Conservation (phyloP, 2,329 filamentous ascomycete species). For the Lachnellula suecica region DNA sequence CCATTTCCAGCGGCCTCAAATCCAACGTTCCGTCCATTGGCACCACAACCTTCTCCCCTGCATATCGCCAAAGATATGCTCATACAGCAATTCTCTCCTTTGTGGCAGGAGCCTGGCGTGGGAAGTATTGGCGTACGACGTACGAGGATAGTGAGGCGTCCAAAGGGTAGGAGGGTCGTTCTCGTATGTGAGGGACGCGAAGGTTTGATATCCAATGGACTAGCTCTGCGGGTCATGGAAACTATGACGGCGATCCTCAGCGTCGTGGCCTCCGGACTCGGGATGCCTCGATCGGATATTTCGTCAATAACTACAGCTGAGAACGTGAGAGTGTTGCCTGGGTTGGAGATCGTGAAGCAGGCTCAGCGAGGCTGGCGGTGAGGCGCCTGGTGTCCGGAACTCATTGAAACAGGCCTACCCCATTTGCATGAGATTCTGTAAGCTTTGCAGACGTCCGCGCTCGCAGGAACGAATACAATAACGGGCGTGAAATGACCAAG, state of each 20-base stretch:
- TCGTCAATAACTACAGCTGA: background rate
- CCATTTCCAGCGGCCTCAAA: slow-evolving; percentile 35
- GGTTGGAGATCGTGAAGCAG: slow-evolving; percentile 20
- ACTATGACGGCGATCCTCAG: slow-evolving; percentile 29
- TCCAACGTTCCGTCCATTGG: slow-evolving; percentile 24
- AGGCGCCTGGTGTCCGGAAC: no score
- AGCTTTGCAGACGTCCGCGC: background rate
- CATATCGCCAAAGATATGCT: background rate
- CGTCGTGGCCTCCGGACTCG: background rate
- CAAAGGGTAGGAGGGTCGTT: background rate
- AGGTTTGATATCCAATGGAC: slow-evolving; percentile 8
- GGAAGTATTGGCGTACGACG: slow-evolving; percentile 1
- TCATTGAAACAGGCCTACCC: no score
- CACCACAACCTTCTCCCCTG: background rate
- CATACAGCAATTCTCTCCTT: background rate
- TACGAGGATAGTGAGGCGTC: background rate
- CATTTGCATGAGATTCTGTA: no score
- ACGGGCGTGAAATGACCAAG: background rate
- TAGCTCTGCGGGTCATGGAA: slow-evolving; percentile 35
- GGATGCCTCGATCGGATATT: background rate
- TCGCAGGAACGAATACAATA: background rate
- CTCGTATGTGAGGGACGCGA: background rate
- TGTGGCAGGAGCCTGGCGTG: background rate
- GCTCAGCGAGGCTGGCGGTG: background rate
- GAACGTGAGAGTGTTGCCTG: slow-evolving; percentile 25